Percentiles rank a stretch among this genome's conserved stretches.
phyloP scores from a whole-genome alignment of 2,329 filamentous ascomycete species.

The Microdochium trichocladiopsis region DNA sequence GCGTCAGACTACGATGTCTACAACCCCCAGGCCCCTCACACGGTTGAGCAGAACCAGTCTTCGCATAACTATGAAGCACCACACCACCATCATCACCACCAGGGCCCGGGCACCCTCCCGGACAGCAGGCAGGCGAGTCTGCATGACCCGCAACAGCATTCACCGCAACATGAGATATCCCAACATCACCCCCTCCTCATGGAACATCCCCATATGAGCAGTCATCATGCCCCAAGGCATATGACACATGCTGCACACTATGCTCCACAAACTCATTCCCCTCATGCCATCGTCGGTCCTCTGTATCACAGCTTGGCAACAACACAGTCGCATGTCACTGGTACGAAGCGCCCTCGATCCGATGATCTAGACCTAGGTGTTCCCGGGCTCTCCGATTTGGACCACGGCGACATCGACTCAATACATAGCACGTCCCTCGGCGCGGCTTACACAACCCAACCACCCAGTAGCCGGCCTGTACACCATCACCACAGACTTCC shows the following conservation, averaged over 20 bases:
- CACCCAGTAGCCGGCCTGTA: slow-evolving; percentile 37
- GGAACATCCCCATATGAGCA: slow-evolving; percentile 47
- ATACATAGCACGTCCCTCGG: slow-evolving; percentile 48
- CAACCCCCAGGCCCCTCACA: slow-evolving; percentile 62
- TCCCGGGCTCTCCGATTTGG: slow-evolving; percentile 41
- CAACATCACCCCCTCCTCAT: slow-evolving; percentile 50
- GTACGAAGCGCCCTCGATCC: slow-evolving; percentile 46
- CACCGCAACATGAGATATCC: slow-evolving; percentile 35
- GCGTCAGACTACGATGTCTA: slow-evolving; percentile 66
- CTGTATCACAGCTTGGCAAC: slow-evolving; percentile 44
- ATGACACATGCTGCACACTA: slow-evolving; percentile 48
- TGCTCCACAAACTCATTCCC: slow-evolving; percentile 35
- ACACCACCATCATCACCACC: slow-evolving; percentile 15
- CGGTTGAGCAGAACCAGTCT: slow-evolving; percentile 57
- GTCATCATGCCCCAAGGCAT: slow-evolving; percentile 37
- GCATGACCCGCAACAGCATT: slow-evolving; percentile 34
- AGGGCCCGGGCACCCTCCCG: slow-evolving; percentile 38
- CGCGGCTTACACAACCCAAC: slow-evolving; percentile 41
- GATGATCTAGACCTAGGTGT: slow-evolving; percentile 53
- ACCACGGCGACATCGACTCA: slow-evolving; percentile 46
- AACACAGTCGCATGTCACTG: slow-evolving; percentile 21
- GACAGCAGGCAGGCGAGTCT: slow-evolving; percentile 37
- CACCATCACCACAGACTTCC: slow-evolving; percentile 81
- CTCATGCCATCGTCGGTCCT: slow-evolving; percentile 38
- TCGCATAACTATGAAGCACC: slow-evolving; percentile 54